A percentile compares a stretch with the other conserved stretches of the same genome.
Evolutionary conservation across 495 filamentous ascomycete genomes (phyloP).

Genomic region (Platismatia glauca): DNA sequence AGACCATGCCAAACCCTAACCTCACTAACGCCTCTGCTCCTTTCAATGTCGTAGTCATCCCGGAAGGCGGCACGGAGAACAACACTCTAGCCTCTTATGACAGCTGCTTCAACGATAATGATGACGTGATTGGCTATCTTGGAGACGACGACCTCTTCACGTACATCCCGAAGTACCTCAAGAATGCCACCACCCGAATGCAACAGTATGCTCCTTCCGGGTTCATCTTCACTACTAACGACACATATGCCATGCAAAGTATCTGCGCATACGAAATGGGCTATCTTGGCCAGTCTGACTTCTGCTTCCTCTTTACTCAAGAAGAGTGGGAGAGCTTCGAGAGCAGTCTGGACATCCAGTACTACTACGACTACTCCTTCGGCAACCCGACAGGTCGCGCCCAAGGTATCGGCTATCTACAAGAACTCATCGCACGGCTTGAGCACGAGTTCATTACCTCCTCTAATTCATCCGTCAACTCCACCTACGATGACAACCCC

Average conservation of each 20-base stretch:
- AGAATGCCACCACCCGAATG: slow-evolving; percentile 26
- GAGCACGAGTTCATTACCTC: slow-evolving; percentile 29
- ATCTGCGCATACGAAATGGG: slow-evolving; percentile 34
- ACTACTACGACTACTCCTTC: slow-evolving; percentile 35
- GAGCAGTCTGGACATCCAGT: slow-evolving; percentile 32
- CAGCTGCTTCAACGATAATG: slow-evolving; percentile 29
- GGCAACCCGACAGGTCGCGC: slow-evolving; percentile 34
- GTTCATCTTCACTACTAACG: slow-evolving; percentile 32
- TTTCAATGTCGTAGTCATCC: slow-evolving; percentile 31
- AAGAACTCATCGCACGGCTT: slow-evolving; percentile 35
- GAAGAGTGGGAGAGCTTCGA: slow-evolving; percentile 37
- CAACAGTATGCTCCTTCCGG: slow-evolving; percentile 29
- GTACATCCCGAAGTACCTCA: slow-evolving; percentile 31
- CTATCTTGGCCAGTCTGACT: slow-evolving; percentile 29
- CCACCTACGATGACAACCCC: slow-evolving; percentile 33
- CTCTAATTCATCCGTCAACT: slow-evolving; percentile 33
- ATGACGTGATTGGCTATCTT: slow-evolving; percentile 22
- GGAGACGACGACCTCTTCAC: slow-evolving; percentile 29
- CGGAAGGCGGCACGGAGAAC: slow-evolving; percentile 35
- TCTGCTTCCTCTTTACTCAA: slow-evolving; percentile 33
- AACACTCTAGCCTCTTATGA: slow-evolving; percentile 36
- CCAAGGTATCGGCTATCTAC: slow-evolving; percentile 35
- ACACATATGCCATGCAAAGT: slow-evolving; percentile 37
- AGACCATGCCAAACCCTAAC: slow-evolving; percentile 23
- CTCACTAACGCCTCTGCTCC: slow-evolving; percentile 25